Base-by-base conservation (phyloP, 75 land plant species). In the Azolla pinnata region DNA sequence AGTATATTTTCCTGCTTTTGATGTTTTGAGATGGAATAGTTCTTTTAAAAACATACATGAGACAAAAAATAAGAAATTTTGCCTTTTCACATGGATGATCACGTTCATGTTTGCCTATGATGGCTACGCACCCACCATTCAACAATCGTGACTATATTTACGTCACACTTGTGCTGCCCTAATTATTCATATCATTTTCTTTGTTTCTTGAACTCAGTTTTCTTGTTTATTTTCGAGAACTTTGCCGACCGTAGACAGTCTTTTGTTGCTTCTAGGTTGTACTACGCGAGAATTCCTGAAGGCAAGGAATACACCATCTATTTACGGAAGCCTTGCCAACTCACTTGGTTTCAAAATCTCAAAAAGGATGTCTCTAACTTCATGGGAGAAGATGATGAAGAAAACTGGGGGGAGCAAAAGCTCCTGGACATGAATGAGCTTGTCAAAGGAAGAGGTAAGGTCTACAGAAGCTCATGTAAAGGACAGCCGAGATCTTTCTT, bases 351-450 rank as follows among this genome's bases (percentile, higher is more conserved):
- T 23, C 54, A 52, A 52, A 52, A 14, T 18, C 14, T 52, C 29
- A 52, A 52, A 27, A 24, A 16, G 14, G 12, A 52, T 27, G 29
- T 25, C 10, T 18, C 29, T 1, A 52, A 26, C 12, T 27, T 52
- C 27, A 4, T 52, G 5, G 40, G 40, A 20, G 1, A 29, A 57
- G 34, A 18, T 2, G 16, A 8, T 4, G 25, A 52, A 52, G 1
- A 73, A 33, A 5, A 12, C 54, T 52, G 51, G 12, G 61, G 50
- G 31, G 90, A 89, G 63, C 73, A 89, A 54, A 45, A 70, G 58
- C 49, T 93, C 63, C 88, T 93, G 24, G 87, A 93, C 32, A 80
- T 89, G 84, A 93, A 93, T 74, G 76, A 75, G 33, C 60, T 93
- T 61, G 96, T 84, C 5, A 72, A 81, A 59, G 63, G 79, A 69